These are phyloP conservation scores for Excoecaria cochinchinensis DNA, from an alignment of 345 rosid genomes.

Conservation along the genomic window DNA sequence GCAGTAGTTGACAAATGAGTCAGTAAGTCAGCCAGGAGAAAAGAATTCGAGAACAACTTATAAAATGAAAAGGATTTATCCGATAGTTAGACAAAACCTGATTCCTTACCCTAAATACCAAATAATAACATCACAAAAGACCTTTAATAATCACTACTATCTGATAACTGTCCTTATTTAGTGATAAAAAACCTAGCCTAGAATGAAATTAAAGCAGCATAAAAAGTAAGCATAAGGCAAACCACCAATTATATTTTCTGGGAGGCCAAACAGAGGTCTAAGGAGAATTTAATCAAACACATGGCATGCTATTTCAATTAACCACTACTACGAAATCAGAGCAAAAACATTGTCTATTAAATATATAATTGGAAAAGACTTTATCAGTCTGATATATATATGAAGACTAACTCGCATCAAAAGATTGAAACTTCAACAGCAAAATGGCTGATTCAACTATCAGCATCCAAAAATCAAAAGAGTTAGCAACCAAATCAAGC, in stretches of 20 bases:
- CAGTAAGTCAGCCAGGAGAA: no score
- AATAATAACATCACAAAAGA: not conserved
- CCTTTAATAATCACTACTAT: not conserved
- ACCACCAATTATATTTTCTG: not conserved
- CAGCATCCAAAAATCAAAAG: not conserved
- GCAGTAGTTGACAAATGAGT: no score
- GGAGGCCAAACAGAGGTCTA: not conserved
- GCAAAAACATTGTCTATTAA: not conserved
- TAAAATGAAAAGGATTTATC: no score
- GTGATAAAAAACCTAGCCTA: no score
- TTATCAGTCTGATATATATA: not conserved
- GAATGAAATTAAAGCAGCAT: no score
- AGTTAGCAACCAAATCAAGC: not conserved
- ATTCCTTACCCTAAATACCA: not conserved
- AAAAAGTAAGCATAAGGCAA: not conserved
- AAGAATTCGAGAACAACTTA: no score
- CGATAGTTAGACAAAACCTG: no score
- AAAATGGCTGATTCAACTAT: not conserved
- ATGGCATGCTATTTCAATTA: not conserved
- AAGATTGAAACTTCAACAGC: not conserved
- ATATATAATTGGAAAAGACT: not conserved
- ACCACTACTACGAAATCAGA: not conserved
- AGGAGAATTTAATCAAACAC: constrained; percentile 10
- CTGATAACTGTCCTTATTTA: no score
- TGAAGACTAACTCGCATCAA: not conserved